Conservation (phyloP, 2,329 filamentous ascomycete genomes). For the Salinomyces thailandicus region DNA sequence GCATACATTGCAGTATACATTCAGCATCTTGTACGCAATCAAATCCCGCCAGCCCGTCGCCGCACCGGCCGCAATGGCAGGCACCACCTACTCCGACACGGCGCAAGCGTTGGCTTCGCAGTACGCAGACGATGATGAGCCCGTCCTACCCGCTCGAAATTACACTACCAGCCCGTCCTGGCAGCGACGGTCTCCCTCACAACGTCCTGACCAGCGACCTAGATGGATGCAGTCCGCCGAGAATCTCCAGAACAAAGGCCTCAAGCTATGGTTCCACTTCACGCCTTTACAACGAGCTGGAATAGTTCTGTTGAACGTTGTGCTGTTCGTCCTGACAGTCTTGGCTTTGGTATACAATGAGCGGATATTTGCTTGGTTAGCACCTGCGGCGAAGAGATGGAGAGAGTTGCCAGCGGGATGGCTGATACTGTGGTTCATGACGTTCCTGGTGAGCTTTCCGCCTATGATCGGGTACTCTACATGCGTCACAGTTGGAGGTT, state of each 20-base stretch:
- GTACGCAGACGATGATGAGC: conserved; percentile 29
- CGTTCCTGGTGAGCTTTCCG: conserved; percentile 71
- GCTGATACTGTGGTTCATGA: conserved; percentile 63
- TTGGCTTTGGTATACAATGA: conserved; percentile 70
- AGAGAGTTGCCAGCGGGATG: conserved; percentile 60
- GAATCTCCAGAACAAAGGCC: conserved; percentile 35
- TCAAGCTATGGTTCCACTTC: conserved; percentile 46
- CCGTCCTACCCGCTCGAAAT: conserved; percentile 24
- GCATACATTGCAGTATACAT: neutral
- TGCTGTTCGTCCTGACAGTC: conserved; percentile 47
- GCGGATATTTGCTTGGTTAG: conserved; percentile 64
- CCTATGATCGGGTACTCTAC: conserved; percentile 81
- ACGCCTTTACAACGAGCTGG: conserved; percentile 52
- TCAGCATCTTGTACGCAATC: neutral
- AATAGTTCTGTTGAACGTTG: conserved; percentile 42
- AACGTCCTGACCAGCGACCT: conserved; percentile 4
- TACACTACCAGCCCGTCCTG: conserved; percentile 5
- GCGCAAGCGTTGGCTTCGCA: conserved; percentile 45
- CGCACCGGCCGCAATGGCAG: conserved; percentile 4
- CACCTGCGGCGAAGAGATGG: conserved; percentile 66
- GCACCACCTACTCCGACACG: conserved; percentile 28
- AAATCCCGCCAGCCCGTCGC: neutral
- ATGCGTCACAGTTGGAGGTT: conserved; percentile 58
- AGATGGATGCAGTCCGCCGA: conserved; percentile 32
- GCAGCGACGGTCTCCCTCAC: conserved; percentile 8